These are phyloP conservation scores for Pezicula radicicola DNA, from an alignment of 2,329 filamentous ascomycete genomes.

Conservation along the genomic window DNA sequence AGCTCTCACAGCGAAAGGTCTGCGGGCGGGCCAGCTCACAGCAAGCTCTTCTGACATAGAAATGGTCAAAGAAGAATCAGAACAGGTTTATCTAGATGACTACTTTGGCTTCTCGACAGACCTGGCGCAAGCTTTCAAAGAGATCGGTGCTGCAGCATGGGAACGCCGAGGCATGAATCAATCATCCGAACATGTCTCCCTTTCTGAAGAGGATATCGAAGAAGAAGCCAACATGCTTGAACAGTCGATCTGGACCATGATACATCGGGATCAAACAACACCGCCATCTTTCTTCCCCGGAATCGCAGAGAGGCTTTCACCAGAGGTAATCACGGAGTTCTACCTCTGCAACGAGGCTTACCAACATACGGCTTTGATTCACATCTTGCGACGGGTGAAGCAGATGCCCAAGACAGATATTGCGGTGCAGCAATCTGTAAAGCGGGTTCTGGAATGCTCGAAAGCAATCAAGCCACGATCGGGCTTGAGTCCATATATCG, in stretches of 20 bases:
- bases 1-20: not conserved
- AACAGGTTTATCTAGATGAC: slow-evolving; percentile 34
- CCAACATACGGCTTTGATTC: slow-evolving; percentile 5
- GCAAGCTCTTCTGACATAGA: not conserved
- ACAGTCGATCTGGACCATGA: not conserved
- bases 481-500: slow-evolving; percentile 9
- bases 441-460: slow-evolving; percentile 4
- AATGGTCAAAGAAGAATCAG: not conserved
- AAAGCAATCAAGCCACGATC: slow-evolving; percentile 1
- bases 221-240: slow-evolving; percentile 1
- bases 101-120: slow-evolving; percentile 38
- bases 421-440: not conserved
- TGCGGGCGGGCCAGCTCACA: not conserved
- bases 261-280: not conserved
- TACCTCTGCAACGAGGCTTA: slow-evolving; percentile 8
- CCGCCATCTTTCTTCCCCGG: slow-evolving; percentile 28
- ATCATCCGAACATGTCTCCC: not conserved
- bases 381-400: not conserved
- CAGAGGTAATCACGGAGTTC: slow-evolving; percentile 2
- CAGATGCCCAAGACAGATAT: not conserved
- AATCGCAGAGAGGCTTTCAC: slow-evolving; percentile 1
- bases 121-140: slow-evolving; percentile 33
- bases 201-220: not conserved
- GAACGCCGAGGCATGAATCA: not conserved
- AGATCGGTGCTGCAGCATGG: slow-evolving; percentile 32